Evolutionary conservation across 106 monocot genomes (phyloP), one percentile per base, ranked within the genome.

Genomic region (Dioscorea zingiberensis): DNA sequence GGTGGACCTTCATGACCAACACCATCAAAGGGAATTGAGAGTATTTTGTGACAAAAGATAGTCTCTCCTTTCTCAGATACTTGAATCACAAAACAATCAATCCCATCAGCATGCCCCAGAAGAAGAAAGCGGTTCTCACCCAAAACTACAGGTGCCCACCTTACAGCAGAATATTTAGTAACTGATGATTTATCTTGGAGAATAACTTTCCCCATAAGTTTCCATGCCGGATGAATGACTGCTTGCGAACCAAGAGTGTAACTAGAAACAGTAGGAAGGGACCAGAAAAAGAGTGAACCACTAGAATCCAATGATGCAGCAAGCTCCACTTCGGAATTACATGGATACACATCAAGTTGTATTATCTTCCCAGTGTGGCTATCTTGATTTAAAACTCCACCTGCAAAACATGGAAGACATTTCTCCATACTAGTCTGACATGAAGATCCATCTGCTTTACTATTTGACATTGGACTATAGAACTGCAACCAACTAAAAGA

Each of bases 261-360:
- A 58, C 47, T 77, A 11, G 67, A 79, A 25, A 81, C 60, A 21
- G 76, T 68, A 67, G 97, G 71, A 65, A 84, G 62, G 21, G 93
- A 98, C 98, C 93, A 98, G 54, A 98, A 89, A 55, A 81, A 63
- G 80, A 98, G 86, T 53, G 67, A 55, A 16, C 84, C 84, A 75
- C 74, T 49, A 66, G 84, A 93, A 81, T 98, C 98, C 68, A 98
- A 65, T 24, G 98, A 86, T 53, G 59, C 89, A 71, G 86, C 83
- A 73, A 93, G 62, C 47, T 82, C 84, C 63, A 72, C 62, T 66
- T 87, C 80, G 72, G 28, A 65, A 73, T 60, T 63, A 72, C 64
- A 83, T 49, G 98, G 87, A 80, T 86, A 83, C 27, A 93, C 59
- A 61, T 70, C 77, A 63, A 89, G 64, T 68, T 86, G 79, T 47